Base-by-base conservation (phyloP, 345 rosid species). In the Eucalyptus polyanthemos region DNA sequence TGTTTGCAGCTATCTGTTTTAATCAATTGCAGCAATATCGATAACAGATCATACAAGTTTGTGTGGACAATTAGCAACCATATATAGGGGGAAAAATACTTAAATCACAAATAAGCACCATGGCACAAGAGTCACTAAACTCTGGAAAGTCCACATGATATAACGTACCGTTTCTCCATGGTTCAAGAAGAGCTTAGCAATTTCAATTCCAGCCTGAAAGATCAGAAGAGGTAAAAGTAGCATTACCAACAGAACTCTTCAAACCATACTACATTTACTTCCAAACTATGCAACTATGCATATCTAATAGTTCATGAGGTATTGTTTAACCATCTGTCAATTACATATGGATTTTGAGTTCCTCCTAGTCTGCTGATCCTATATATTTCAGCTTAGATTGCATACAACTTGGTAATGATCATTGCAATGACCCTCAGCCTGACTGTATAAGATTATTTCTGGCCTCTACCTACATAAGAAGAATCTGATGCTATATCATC, bases 121-220 rank as follows among this genome's bases (percentile, higher is more conserved):
- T 40, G 83, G 29, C 34, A 67, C 27, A 69, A 42, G 27, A 67
- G 83, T 69, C 19, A 50, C 16, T 37, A 47, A 67, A 24, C 15
- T 37, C 5, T 72, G n/a, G 7, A 34, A 53, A 88, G 65, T 86
- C 31, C 14, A 89, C 56, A 56, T 16, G 49, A 80, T 50, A 14
- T 89, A 88, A 86, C 93, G 72, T 94, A 97, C 99, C 91, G 94
- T 97, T 89, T 97, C 95, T 50, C 99, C 99, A 93, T 95, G 93
- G 54, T 97, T 94, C 49, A 97, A 93, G 90, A 97, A 97, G 89
- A 97, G 95, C 94, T 97, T 97, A 88, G 99, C 94, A 87, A 97
- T 93, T 94, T 97, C 99, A 90, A 97, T 95, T 90, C 99, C 99
- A 89, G 98, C 99, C 99, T 97, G 95, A 93, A 91, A 92, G 76